Percentiles rank a stretch among this genome's conserved stretches.
phyloP scores from a whole-genome alignment of 345 rosid genomes.

The Eucalyptus regnans region DNA sequence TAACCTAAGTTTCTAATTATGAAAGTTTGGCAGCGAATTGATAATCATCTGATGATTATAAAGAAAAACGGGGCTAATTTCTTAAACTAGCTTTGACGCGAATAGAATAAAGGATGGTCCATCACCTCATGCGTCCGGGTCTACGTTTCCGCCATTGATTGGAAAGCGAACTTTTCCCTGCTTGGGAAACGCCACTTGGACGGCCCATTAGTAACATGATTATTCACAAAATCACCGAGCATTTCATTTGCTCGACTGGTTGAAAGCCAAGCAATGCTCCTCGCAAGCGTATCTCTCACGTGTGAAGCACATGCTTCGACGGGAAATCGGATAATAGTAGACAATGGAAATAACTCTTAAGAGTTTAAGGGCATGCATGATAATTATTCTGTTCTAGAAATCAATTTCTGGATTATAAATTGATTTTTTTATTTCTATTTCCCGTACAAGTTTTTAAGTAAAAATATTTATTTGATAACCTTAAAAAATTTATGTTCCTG shows the following conservation, averaged over 20 bases:
- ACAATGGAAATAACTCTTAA: too few species aligned
- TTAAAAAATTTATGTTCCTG: too few species aligned
- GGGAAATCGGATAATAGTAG: background rate
- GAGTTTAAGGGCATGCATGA: rapidly evolving
- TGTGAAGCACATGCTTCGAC: background rate
- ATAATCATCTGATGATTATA: background rate
- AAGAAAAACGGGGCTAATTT: background rate
- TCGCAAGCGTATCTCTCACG: background rate
- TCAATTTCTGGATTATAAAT: rapidly evolving
- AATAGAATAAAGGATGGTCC: background rate
- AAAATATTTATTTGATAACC: rapidly evolving
- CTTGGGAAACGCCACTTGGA: background rate
- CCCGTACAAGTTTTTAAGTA: rapidly evolving
- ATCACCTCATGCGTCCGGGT: background rate
- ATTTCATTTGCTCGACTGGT: background rate
- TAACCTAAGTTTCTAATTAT: background rate
- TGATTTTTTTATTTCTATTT: too few species aligned
- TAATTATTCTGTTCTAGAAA: rapidly evolving
- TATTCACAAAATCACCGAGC: background rate
- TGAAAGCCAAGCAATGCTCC: background rate
- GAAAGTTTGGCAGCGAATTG: background rate
- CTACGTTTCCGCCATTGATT: background rate
- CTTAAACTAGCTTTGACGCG: background rate
- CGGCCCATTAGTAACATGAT: too few species aligned
- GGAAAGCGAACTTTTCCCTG: background rate